phyloP scores from a whole-genome alignment of 345 rosid genomes.

The Anastatica hierochuntica region DNA sequence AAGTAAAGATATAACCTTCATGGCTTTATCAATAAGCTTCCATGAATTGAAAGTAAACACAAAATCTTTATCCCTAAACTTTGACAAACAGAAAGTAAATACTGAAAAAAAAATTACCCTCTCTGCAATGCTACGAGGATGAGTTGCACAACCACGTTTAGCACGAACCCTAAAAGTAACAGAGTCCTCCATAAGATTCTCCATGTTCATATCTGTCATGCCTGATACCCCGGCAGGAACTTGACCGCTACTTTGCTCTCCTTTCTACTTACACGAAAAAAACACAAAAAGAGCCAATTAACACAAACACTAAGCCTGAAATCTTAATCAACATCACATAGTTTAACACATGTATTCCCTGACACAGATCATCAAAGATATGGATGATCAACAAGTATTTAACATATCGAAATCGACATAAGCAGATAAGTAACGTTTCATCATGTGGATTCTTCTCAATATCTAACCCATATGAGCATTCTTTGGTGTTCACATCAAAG shows the following conservation, averaged over 20 bases:
- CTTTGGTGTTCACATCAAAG: background rate
- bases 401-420: background rate
- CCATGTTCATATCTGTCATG: constrained; percentile 41
- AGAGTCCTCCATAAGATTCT: constrained; percentile 48
- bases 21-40: no score
- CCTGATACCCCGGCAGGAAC: constrained; percentile 22
- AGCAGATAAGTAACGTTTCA: background rate
- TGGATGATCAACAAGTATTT: no score
- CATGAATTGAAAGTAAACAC: background rate
- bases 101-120: constrained; percentile 29
- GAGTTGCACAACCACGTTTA: constrained; percentile 79
- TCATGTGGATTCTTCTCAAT: no score
- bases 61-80: background rate
- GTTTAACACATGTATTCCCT: background rate
- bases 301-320: background rate
- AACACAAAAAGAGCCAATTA: background rate
- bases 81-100: background rate
- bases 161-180: constrained; percentile 64
- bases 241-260: constrained; percentile 36
- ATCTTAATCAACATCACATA: constrained; percentile 4
- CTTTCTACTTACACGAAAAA: constrained; percentile 50
- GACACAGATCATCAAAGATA: background rate
- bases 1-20: background rate
- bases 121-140: constrained; percentile 87
- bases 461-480: background rate